Conservation (phyloP, 2,329 filamentous ascomycete genomes). For the Aureobasidium sp. region DNA sequence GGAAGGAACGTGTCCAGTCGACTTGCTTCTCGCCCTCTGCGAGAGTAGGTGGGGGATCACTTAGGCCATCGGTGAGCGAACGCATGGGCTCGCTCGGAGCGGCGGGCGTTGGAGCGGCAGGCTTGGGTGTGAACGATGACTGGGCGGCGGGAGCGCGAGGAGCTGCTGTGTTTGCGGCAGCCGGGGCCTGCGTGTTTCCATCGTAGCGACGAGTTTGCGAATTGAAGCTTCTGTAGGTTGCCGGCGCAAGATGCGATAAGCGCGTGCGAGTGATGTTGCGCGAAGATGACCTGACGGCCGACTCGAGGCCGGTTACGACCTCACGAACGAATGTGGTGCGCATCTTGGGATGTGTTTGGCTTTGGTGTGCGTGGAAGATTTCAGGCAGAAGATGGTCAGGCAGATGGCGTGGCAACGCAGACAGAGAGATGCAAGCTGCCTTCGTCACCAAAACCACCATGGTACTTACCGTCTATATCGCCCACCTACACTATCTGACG, state of each 20-base stretch:
- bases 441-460: background rate
- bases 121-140: background rate
- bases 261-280: background rate
- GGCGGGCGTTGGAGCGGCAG: conserved; percentile 13
- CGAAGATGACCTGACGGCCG: background rate
- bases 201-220: conserved; percentile 8
- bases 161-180: background rate
- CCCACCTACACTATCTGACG: background rate
- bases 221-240: conserved; percentile 5
- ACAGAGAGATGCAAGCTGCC: background rate
- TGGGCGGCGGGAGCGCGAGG: conserved; percentile 13
- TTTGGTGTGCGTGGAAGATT: background rate
- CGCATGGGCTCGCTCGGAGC: conserved; percentile 23
- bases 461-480: background rate
- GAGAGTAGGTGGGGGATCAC: conserved; percentile 43
- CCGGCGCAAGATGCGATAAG: conserved; percentile 5
- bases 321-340: conserved; percentile 7
- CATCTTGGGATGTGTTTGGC: background rate
- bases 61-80: conserved; percentile 45
- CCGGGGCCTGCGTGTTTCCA: background rate
- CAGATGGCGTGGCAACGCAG: conserved; percentile 7
- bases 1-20: conserved; percentile 80
- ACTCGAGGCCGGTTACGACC: conserved; percentile 2
- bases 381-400: background rate
- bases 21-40: conserved; percentile 48